These are phyloP conservation scores for Sporothrix curviconia DNA, from an alignment of 2,329 filamentous ascomycete species.

Conservation along the genomic window DNA sequence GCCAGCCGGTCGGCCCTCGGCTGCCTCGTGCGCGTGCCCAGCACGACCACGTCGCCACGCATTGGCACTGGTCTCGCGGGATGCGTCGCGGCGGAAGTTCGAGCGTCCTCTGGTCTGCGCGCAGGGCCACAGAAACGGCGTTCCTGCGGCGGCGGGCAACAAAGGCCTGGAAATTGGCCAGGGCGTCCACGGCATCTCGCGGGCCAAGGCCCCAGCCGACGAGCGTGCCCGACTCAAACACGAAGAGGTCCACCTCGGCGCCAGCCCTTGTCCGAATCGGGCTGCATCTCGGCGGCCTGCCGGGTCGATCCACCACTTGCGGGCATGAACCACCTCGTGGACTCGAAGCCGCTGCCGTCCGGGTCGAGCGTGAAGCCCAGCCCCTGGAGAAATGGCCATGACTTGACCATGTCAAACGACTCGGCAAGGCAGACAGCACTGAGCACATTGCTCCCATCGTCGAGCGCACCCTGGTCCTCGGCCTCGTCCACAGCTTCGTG, in stretches of 20 bases:
- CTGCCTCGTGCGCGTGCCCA: conserved; percentile 64
- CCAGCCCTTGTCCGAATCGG: too few relatives aligned
- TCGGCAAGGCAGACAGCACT: conserved; percentile 58
- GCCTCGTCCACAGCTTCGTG: not conserved
- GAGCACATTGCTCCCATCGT: conserved; percentile 39
- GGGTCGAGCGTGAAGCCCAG: conserved; percentile 58
- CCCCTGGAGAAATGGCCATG: conserved; percentile 47
- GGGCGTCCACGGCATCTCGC: conserved; percentile 60
- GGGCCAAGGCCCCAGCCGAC: conserved; percentile 90
- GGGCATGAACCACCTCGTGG: conserved; percentile 58
- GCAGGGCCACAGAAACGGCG: conserved; percentile 59
- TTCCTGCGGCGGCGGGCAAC: conserved; percentile 68
- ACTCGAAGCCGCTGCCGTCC: conserved; percentile 54
- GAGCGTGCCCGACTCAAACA: conserved; percentile 90
- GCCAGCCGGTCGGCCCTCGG: conserved; percentile 43
- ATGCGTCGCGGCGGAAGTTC: conserved; percentile 75
- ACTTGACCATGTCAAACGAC: conserved; percentile 58
- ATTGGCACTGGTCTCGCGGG: conserved; percentile 69
- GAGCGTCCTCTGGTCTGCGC: conserved; percentile 85
- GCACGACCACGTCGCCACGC: conserved; percentile 81
- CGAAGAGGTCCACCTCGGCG: conserved; percentile 80
- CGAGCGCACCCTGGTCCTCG: conserved; percentile 9
- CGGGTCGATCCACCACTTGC: conserved; percentile 30
- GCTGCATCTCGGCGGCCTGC: too few relatives aligned
- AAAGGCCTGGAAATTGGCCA: conserved; percentile 69